Conservation (phyloP, 2,329 filamentous ascomycete genomes). For the Dryadomyces quercus-mongolicae region DNA sequence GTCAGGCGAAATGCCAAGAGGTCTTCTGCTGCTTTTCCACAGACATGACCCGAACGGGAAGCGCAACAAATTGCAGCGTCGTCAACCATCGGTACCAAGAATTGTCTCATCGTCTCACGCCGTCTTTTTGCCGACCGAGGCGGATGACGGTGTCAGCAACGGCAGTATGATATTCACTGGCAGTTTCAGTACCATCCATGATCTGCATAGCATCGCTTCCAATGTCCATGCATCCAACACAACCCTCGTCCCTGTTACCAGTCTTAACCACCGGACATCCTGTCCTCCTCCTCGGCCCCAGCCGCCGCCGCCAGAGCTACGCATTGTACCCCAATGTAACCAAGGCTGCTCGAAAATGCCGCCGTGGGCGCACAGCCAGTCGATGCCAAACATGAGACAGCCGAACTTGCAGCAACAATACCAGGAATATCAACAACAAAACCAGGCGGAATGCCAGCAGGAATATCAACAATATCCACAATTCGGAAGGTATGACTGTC, state of each 20-base stretch:
- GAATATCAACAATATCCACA: background rate
- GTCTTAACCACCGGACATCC: too few relatives aligned
- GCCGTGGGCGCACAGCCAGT: background rate
- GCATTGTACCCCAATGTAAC: background rate
- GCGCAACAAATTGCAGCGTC: background rate
- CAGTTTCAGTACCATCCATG: background rate
- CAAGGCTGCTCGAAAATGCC: background rate
- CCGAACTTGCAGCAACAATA: background rate
- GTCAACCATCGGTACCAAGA: constrained; percentile 3
- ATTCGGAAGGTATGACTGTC: too few relatives aligned
- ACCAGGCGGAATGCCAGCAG: background rate
- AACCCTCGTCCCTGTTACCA: background rate
- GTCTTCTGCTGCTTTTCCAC: background rate
- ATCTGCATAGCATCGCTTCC: background rate
- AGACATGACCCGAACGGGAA: background rate
- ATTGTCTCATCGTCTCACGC: constrained; percentile 7
- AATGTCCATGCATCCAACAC: background rate
- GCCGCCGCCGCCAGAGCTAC: constrained; percentile 4
- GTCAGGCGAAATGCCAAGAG: constrained; percentile 2
- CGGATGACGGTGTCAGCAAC: constrained; percentile 3
- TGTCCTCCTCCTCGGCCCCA: background rate
- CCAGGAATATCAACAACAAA: background rate
- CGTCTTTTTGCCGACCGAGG: constrained; percentile 3
- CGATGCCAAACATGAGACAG: background rate
- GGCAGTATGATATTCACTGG: background rate